These are phyloP conservation scores for Lunasporangiospora selenospora DNA, from an alignment of 192 early-diverging fungal genomes.

Conservation along the genomic window DNA sequence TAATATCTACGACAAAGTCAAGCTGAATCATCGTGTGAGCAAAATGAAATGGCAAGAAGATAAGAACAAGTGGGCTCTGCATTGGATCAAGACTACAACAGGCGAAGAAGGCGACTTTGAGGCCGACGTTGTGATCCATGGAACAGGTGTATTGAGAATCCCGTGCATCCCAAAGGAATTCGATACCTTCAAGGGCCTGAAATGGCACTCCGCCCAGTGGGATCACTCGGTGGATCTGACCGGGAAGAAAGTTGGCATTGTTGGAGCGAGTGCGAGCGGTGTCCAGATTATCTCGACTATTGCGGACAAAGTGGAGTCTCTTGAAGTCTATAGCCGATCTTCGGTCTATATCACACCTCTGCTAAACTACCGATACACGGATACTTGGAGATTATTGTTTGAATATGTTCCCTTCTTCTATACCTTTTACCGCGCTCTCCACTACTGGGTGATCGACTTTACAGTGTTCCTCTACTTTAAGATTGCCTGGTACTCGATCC, in stretches of 20 bases:
- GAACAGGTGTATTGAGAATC: slow-evolving; percentile 37
- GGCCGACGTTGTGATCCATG: slow-evolving; percentile 47
- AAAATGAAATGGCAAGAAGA: slow-evolving; percentile 39
- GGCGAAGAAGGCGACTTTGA: slow-evolving; percentile 20
- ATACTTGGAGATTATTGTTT: slow-evolving; percentile 33
- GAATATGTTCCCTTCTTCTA: slow-evolving; percentile 40
- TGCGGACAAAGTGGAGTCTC: slow-evolving; percentile 31
- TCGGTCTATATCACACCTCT: slow-evolving; percentile 50
- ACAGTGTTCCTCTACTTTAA: slow-evolving; percentile 34
- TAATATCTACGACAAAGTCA: slow-evolving; percentile 45
- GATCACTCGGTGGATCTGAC: slow-evolving; percentile 43
- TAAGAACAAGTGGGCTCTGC: slow-evolving; percentile 26
- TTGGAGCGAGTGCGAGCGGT: slow-evolving; percentile 54
- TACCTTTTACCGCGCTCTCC: slow-evolving; percentile 29
- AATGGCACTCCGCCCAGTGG: slow-evolving; percentile 55
- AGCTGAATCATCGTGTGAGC: slow-evolving; percentile 27
- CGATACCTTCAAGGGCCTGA: slow-evolving; percentile 47
- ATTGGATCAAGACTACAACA: slow-evolving; percentile 8
- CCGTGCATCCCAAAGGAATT: slow-evolving; percentile 50
- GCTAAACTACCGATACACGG: slow-evolving; percentile 23
- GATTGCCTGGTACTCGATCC: slow-evolving; percentile 26
- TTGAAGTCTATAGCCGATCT: slow-evolving; percentile 52
- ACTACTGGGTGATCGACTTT: slow-evolving; percentile 28
- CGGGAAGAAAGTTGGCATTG: slow-evolving; percentile 53
- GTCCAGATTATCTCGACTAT: slow-evolving; percentile 52